Percentiles rank a stretch among this genome's conserved stretches.
Conservation (phyloP, 2,329 filamentous ascomycete species). For the Biscogniauxia marginata region DNA sequence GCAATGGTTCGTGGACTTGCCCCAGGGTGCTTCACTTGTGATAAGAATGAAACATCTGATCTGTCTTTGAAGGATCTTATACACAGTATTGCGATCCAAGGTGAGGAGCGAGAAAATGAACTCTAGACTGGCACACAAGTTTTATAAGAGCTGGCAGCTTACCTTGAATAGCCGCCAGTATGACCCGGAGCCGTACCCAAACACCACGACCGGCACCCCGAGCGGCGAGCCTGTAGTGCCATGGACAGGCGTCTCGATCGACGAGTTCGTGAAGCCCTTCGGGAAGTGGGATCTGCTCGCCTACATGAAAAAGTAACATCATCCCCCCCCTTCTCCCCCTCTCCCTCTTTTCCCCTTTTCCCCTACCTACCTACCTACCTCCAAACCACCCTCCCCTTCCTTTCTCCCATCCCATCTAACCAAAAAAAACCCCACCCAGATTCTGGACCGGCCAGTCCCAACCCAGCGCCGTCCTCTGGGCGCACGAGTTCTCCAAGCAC, state of each 20-base stretch:
- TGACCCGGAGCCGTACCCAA: slow-evolving; percentile 59
- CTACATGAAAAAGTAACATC: slow-evolving; percentile 65
- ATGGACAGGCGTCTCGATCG: slow-evolving; percentile 58
- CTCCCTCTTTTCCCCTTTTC: background rate
- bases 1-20: slow-evolving; percentile 35
- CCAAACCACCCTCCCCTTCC: slow-evolving; percentile 27
- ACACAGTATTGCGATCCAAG: slow-evolving; percentile 66
- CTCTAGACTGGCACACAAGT: slow-evolving; percentile 1
- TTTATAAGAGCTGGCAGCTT: too few relatives aligned
- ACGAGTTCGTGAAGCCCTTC: slow-evolving; percentile 57
- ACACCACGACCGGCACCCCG: slow-evolving; percentile 58
- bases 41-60: slow-evolving; percentile 31
- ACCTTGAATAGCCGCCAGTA: slow-evolving; percentile 53
- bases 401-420: slow-evolving; percentile 2
- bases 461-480: slow-evolving; percentile 62
- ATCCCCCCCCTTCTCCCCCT: too few relatives aligned
- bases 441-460: slow-evolving; percentile 60
- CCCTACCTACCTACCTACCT: background rate
- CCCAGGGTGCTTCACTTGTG: background rate
- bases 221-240: slow-evolving; percentile 53
- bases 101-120: slow-evolving; percentile 16
- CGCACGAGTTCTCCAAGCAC: slow-evolving; percentile 67
- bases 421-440: slow-evolving; percentile 7
- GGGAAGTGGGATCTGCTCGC: slow-evolving; percentile 58
- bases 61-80: slow-evolving; percentile 55